Conservation (phyloP, 2,329 filamentous ascomycete genomes). For the Plectosphaerella sp. region DNA sequence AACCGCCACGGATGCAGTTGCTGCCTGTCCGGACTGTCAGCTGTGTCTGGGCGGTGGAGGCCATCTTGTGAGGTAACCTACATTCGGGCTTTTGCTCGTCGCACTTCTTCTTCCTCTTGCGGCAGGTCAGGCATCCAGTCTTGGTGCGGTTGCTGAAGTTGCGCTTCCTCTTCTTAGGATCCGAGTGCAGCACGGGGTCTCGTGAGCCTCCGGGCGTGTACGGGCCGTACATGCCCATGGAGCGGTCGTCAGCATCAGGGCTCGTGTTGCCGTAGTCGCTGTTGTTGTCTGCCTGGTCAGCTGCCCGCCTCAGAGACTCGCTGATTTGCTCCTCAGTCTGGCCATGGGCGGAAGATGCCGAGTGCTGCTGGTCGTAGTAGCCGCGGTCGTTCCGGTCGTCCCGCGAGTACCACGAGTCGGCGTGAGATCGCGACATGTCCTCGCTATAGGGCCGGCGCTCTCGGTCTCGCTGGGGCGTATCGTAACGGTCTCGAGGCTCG, state of each 20-base stretch:
- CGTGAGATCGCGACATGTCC: constrained; percentile 31
- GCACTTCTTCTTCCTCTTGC: constrained; percentile 94
- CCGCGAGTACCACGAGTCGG: constrained; percentile 44
- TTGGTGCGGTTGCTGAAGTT: constrained; percentile 96
- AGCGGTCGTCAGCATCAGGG: constrained; percentile 42
- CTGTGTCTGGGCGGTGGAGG: background rate
- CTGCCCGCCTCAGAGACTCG: constrained; percentile 38
- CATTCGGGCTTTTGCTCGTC: constrained; percentile 92
- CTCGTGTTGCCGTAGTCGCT: constrained; percentile 49
- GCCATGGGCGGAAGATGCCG: constrained; percentile 37
- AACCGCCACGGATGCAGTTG: constrained; percentile 87
- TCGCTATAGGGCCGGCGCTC: constrained; percentile 43
- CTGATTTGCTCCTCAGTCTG: constrained; percentile 46
- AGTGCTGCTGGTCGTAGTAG: constrained; percentile 42
- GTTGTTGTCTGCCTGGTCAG: constrained; percentile 37
- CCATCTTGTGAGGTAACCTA: constrained; percentile 40
- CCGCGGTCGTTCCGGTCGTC: constrained; percentile 43
- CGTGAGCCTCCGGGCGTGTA: constrained; percentile 40
- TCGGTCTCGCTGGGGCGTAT: constrained; percentile 39
- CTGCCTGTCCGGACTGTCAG: constrained; percentile 51
- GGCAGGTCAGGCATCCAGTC: constrained; percentile 90
- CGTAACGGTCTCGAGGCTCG: constrained; percentile 37
- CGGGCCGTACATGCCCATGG: constrained; percentile 33
- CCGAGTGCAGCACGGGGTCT: constrained; percentile 48
- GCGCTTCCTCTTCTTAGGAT: constrained; percentile 66